Base-by-base conservation (phyloP, 768 basidiomycete species). In the Trametes cingulata region DNA sequence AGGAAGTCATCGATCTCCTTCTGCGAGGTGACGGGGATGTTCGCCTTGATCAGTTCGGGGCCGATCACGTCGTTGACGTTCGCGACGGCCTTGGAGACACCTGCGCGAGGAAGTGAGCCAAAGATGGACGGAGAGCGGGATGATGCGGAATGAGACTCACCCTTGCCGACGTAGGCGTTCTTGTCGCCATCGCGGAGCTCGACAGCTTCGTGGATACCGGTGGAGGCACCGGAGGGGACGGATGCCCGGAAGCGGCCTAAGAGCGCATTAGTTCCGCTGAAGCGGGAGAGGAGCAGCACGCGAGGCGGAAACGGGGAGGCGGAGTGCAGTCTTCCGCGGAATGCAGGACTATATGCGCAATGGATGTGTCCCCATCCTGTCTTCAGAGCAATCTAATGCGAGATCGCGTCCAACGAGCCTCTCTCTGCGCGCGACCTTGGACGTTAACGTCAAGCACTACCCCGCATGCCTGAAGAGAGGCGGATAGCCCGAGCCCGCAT, bases 111-210 rank as follows among this genome's bases (percentile, higher is more conserved):
- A 36, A 19, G 14, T 17, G n/a, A 33, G 46, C 36, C 7, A 33
- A 41, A 15, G 19, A 13, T n/a, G 36, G 10, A 15, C 29, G 29
- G 6, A 17, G 37, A 47, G 8, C 37, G 6, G 14, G 24, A 33
- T 4, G 25, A 37, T 25, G 48, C 37, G 35, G 19, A 47, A 15
- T 17, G 35, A 46, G n/a, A 37, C 84, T 61, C 69, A 90, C 96
- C 96, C 82, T 98, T 99, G 71, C 97, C 97, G 68, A 97, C 84
- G 74, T 97, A 99, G 70, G 85, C 85, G 66, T 76, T 77, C 78
- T 97, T 97, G 81, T 94, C 95, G 64, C 89, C 90, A 76, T 99
- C 97, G 68, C 97, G 93, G 76, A 99, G 91, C 79, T 99, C 97
- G 67, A 98, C 93, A 63, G 97, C 97, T 77, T 99, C 97, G 75